Percentiles rank a stretch among this genome's conserved stretches.
Evolutionary conservation across 1,284 basidiomycete species (phyloP).

Genomic region (Cryptococcus sp.): DNA sequence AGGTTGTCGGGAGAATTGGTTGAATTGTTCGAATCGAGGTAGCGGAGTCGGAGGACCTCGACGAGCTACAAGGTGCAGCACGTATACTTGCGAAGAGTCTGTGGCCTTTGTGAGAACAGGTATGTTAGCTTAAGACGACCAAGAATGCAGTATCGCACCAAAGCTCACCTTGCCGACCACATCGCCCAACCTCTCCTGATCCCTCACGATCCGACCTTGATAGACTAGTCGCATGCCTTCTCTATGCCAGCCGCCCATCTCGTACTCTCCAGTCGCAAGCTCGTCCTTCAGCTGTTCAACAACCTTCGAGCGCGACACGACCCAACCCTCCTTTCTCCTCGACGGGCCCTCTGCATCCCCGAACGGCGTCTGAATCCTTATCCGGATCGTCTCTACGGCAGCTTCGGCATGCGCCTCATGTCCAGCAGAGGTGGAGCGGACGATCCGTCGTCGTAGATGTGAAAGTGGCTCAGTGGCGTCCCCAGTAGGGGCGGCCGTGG

Average conservation of each 20-base stretch:
- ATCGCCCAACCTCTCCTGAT: conserved; percentile 40
- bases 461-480: conserved; percentile 4
- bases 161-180: conserved; percentile 31
- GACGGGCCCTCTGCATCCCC: conserved; percentile 26
- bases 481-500: conserved; percentile 4
- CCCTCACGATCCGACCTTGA: conserved; percentile 46
- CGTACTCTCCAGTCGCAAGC: conserved; percentile 28
- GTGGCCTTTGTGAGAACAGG: background rate
- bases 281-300: conserved; percentile 38
- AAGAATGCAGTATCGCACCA: conserved; percentile 1
- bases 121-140: too few species aligned
- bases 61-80: conserved; percentile 44
- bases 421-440: background rate
- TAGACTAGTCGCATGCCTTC: conserved; percentile 47
- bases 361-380: conserved; percentile 40
- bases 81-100: conserved; percentile 22
- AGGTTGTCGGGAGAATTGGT: background rate
- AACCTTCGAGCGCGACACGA: conserved; percentile 15
- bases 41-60: conserved; percentile 13
- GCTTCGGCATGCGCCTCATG: background rate
- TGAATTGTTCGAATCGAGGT: conserved; percentile 4
- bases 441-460: conserved; percentile 12
- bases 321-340: conserved; percentile 34
- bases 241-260: conserved; percentile 37
- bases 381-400: conserved; percentile 19